Conservation (phyloP, 176 grass and related monocot genomes). For the Carex kokanica region DNA sequence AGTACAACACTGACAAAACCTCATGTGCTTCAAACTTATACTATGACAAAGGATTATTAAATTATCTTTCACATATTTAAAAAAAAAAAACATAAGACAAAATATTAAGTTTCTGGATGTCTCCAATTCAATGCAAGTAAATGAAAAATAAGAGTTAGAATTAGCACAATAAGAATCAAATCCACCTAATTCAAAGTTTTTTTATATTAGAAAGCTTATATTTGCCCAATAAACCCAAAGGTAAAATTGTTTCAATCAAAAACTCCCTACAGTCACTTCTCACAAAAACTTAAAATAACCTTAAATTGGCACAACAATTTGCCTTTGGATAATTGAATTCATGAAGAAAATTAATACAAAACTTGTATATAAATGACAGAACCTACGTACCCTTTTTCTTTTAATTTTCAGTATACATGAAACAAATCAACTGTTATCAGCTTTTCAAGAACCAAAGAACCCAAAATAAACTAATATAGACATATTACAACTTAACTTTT, state of each 20-base stretch:
- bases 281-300: background rate
- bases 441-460: background rate
- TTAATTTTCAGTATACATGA: background rate
- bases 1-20: background rate
- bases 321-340: background rate
- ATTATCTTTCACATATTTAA: background rate
- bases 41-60: background rate
- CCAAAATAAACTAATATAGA: background rate
- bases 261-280: background rate
- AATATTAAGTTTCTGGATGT: background rate
- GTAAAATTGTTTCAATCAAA: background rate
- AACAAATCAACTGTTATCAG: conserved; percentile 1
- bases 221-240: background rate
- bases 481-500: background rate
- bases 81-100: background rate
- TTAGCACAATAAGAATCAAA: background rate
- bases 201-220: background rate
- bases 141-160: background rate
- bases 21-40: background rate
- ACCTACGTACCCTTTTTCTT: background rate
- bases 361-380: too few species aligned
- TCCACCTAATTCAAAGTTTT: background rate
- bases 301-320: background rate
- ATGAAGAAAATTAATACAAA: background rate
- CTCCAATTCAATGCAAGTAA: background rate